Base-by-base conservation (phyloP, 305 asterid genomes). In the Stenogyne calaminthoides region DNA sequence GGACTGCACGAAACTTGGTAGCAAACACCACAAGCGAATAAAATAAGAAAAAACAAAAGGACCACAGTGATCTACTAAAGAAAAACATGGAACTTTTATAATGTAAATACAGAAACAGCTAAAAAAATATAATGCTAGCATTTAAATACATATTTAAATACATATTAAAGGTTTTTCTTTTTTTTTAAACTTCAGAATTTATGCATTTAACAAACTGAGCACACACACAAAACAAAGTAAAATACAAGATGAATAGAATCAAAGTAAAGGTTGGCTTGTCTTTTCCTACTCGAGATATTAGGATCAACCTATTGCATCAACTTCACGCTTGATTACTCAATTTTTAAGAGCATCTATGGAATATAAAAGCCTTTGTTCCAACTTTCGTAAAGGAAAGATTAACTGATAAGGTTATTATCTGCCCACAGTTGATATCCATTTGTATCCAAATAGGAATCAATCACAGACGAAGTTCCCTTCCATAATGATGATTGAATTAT, bases 11-110 rank as follows among this genome's bases (percentile, higher is more conserved):
- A 63, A 37, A 27, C 67, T 11, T 16, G 70, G 64, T 19, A 44
- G 55, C 65, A 71, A 62, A 69, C 69, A 61, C 52, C 62, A 79
- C 46, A 77, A 42, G 27, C n/a, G n/a, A 60, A 10, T 55, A 55
- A 46, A 20, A 55, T 19, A 19, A 9, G 29, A 20, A 20, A 8
- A 19, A 20, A 22, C 1, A 2, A 22, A 25, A 25, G 37, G 69
- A 52, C 37, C 34, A 19, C 58, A 69, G 73, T 57, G 58, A 27
- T 42, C 58, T 59, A 34, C n/a, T 9, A 47, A 34, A 59, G 25
- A n/a, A 27, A 51, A 60, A 69, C 16, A 67, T 58, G 56, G 54
- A 67, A 56, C 59, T 61, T 15, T 62, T 40, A 25, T 39, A 12
- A 63, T 49, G 69, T 18, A 25, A 51, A 42, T 10, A 56, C 37